These are phyloP conservation scores for Coriaria nepalensis DNA, from an alignment of 306 rosid genomes.

Conservation along the genomic window DNA sequence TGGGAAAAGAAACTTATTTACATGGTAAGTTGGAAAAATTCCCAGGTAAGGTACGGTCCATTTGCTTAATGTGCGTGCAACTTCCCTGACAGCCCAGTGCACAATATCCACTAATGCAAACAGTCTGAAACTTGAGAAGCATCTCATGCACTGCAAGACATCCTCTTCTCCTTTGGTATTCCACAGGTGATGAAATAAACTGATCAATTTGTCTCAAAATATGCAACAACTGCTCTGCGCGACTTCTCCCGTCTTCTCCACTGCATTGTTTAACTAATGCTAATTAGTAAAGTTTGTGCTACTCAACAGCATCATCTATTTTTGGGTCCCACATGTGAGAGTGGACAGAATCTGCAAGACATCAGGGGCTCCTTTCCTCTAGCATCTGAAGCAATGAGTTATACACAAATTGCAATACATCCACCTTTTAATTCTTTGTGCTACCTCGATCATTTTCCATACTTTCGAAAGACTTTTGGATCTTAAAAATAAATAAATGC, in stretches of 20 bases:
- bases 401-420: no score
- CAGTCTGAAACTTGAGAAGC: conserved; percentile 84
- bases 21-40: conserved; percentile 74
- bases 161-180: conserved; percentile 86
- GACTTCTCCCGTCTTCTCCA: conserved; percentile 98
- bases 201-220: conserved; percentile 89
- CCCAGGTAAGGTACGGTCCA: conserved; percentile 60
- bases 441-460: no score
- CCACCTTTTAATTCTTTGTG: no score
- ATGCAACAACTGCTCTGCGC: conserved; percentile 81
- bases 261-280: conserved; percentile 29
- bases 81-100: conserved; percentile 80
- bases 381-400: no score
- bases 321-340: no score
- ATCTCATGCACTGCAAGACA: conserved; percentile 86
- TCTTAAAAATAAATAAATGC: no score
- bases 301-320: no score
- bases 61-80: conserved; percentile 69
- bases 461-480: no score
- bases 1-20: conserved; percentile 31
- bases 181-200: conserved; percentile 69
- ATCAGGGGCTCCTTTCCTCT: no score
- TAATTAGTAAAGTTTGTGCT: no score
- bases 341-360: no score
- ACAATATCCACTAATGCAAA: conserved; percentile 76